phyloP scores from a whole-genome alignment of 441 rosid genomes.

The Metrosideros polymorpha region DNA sequence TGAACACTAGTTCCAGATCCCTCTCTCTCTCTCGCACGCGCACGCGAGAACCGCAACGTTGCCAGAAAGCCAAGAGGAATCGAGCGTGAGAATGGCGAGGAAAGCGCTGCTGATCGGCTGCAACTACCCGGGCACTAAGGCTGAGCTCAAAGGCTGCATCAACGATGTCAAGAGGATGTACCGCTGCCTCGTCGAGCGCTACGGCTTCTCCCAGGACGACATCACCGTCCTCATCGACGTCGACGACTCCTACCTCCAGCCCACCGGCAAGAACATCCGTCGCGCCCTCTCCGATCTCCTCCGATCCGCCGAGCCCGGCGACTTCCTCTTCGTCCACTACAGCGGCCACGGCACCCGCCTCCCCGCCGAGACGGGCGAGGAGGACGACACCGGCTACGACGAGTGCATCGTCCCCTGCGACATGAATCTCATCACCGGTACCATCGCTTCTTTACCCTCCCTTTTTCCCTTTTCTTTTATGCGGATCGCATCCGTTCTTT shows the following conservation, averaged over 20 bases:
- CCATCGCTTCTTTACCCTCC: background rate
- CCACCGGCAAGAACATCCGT: conserved; percentile 77
- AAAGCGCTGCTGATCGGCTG: conserved; percentile 78
- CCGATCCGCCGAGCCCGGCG: conserved; percentile 48
- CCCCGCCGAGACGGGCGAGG: conserved; percentile 97
- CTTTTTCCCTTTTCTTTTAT: background rate
- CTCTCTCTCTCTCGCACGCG: background rate
- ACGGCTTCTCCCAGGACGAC: conserved; percentile 58
- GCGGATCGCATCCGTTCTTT: background rate
- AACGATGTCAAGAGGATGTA: conserved; percentile 77
- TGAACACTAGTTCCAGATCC: background rate
- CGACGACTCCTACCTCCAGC: conserved; percentile 46
- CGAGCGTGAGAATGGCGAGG: conserved; percentile 38
- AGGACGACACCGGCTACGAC: conserved; percentile 89
- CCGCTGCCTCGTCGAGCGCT: conserved; percentile 57
- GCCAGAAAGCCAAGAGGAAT: background rate
- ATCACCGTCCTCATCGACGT: conserved; percentile 68
- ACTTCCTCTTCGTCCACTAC: conserved; percentile 72
- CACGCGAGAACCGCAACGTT: background rate
- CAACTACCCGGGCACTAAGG: conserved; percentile 85
- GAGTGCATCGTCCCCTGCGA: conserved; percentile 96
- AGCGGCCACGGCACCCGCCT: conserved; percentile 95
- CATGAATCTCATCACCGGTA: conserved; percentile 91
- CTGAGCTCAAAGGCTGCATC: conserved; percentile 79
- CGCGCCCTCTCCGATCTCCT: conserved; percentile 43